phyloP scores from a whole-genome alignment of 2,329 filamentous ascomycete genomes.

The Penicillium sp. region DNA sequence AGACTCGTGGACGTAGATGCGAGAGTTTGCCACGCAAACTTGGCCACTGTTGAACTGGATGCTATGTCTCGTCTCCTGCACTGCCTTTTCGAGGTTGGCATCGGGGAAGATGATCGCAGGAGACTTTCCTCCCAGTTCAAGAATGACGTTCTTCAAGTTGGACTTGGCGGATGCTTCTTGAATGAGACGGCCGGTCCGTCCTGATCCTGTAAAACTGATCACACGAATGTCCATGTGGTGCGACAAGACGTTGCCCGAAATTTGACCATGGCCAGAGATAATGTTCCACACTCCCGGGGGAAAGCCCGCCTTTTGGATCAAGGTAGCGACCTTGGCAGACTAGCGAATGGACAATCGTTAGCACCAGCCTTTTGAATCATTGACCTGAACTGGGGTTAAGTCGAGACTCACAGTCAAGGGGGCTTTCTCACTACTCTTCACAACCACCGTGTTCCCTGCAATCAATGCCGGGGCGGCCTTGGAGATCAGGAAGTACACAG shows the following conservation, averaged over 20 bases:
- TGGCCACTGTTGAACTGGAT: conserved; percentile 54
- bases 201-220: conserved; percentile 57
- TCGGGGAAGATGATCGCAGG: conserved; percentile 57
- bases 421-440: conserved; percentile 62
- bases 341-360: neutral
- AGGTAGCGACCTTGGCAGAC: conserved; percentile 33
- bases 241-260: conserved; percentile 62
- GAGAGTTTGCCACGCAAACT: conserved; percentile 53
- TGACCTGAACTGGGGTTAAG: too few species aligned
- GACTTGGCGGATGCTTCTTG: conserved; percentile 55
- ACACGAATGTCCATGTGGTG: conserved; percentile 59
- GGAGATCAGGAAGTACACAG: conserved; percentile 52
- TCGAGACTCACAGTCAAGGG: conserved; percentile 50
- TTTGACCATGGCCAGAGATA: conserved; percentile 67
- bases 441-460: conserved; percentile 56
- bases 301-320: conserved; percentile 54
- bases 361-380: neutral
- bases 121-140: conserved; percentile 60
- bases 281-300: conserved; percentile 56
- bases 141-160: conserved; percentile 59
- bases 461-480: conserved; percentile 68
- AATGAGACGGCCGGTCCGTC: conserved; percentile 53
- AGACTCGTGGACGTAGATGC: conserved; percentile 73
- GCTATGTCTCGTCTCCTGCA: conserved; percentile 55
- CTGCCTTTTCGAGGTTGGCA: conserved; percentile 58